phyloP scores from a whole-genome alignment of 441 rosid genomes.

The Brassica hybrid region DNA sequence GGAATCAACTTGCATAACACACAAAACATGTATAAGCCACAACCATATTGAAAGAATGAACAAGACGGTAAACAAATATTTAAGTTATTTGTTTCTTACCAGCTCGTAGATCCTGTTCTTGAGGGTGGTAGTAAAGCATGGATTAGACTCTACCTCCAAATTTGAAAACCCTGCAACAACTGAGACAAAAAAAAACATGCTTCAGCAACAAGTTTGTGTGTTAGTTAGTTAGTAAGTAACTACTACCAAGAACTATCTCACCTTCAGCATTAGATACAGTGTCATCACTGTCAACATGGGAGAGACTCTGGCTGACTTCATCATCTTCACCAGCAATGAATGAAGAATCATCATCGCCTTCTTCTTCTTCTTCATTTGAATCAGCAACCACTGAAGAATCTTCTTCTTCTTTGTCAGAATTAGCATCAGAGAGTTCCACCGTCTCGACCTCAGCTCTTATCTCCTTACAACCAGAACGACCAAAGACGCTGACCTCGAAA shows the following conservation, averaged over 20 bases:
- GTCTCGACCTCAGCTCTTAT: slow-evolving; percentile 10
- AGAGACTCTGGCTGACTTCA: slow-evolving; percentile 24
- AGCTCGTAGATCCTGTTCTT: slow-evolving; percentile 32
- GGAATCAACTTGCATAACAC: slow-evolving; percentile 31
- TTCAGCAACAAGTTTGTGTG: background rate
- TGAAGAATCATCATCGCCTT: background rate
- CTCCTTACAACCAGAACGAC: slow-evolving; percentile 23
- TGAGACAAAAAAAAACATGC: background rate
- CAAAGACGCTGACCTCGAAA: slow-evolving; percentile 34
- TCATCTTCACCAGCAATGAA: background rate
- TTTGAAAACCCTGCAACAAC: slow-evolving; percentile 15
- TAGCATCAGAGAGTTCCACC: background rate
- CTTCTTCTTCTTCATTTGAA: slow-evolving; percentile 7
- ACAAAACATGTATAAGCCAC: slow-evolving; percentile 7
- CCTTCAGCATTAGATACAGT: slow-evolving; percentile 12
- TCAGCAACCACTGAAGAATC: background rate
- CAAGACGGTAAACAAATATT: background rate
- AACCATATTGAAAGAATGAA: background rate
- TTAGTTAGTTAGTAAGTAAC: background rate
- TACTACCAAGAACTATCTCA: background rate
- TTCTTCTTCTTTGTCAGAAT: background rate
- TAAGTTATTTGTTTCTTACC: background rate
- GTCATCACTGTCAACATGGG: background rate
- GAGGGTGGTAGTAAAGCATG: background rate
- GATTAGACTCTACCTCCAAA: background rate